Conservation (phyloP, 345 rosid species). For the Aquilaria sinensis region DNA sequence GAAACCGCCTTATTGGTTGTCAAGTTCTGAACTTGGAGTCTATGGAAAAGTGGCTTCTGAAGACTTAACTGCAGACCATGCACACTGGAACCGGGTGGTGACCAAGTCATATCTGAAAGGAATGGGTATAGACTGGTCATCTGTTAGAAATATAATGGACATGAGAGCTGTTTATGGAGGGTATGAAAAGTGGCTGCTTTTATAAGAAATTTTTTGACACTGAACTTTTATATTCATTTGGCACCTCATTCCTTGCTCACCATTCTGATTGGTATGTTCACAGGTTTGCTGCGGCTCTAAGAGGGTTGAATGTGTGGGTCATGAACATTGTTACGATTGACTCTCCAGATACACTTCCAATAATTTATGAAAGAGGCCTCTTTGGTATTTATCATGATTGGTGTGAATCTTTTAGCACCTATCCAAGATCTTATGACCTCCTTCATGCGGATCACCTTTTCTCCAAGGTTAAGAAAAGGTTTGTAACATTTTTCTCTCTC, state of each 20-base stretch:
- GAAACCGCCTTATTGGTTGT: conserved; percentile 73
- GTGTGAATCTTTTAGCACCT: conserved; percentile 90
- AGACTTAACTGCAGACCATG: conserved; percentile 61
- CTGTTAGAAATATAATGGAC: conserved; percentile 88
- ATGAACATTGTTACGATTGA: conserved; percentile 83
- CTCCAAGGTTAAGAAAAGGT: conserved; percentile 71
- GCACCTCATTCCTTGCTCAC: not conserved
- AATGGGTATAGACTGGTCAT: conserved; percentile 73
- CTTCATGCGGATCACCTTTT: conserved; percentile 90
- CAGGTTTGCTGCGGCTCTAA: conserved; percentile 90
- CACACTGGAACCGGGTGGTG: conserved; percentile 87
- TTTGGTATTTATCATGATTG: conserved; percentile 90
- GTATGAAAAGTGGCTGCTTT: conserved; percentile 29
- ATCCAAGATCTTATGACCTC: conserved; percentile 86
- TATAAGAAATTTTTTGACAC: not conserved
- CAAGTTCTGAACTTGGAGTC: conserved; percentile 73
- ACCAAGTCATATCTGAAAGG: conserved; percentile 70
- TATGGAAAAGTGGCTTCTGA: conserved; percentile 84
- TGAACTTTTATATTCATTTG: too few species aligned
- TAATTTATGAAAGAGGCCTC: conserved; percentile 81
- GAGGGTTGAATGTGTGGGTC: conserved; percentile 78
- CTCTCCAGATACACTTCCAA: conserved; percentile 79
- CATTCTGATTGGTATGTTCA: conserved; percentile 15
- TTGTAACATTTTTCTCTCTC: not conserved
- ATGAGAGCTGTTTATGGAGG: conserved; percentile 93